These are phyloP conservation scores for Yamadazyma kitorensis DNA, from an alignment of 805 yeast genomes.

Conservation along the genomic window DNA sequence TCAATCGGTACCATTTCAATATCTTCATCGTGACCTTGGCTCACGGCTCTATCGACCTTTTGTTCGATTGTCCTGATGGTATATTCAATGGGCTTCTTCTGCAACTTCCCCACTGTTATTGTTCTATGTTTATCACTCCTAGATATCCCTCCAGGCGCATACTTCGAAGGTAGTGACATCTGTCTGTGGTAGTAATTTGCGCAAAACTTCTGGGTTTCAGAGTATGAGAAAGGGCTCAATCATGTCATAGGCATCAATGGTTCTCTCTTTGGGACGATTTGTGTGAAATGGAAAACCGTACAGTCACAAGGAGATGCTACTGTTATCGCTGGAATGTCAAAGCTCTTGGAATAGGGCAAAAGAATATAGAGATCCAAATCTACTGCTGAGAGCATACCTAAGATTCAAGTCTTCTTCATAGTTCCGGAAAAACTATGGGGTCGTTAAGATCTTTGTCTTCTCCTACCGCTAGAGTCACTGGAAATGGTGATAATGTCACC, in stretches of 20 bases:
- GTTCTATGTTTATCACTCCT: conserved; percentile 19
- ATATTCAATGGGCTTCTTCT: conserved; percentile 20
- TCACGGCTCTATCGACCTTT: conserved; percentile 21
- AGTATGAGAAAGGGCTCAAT: no score
- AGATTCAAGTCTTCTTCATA: no score
- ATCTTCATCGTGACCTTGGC: conserved; percentile 26
- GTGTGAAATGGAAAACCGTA: no score
- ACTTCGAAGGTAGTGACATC: conserved; percentile 32
- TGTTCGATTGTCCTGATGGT: conserved; percentile 23
- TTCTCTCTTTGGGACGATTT: no score
- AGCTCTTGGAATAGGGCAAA: no score
- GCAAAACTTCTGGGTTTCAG: background rate
- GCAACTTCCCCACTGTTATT: conserved; percentile 22
- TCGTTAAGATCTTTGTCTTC: conserved; percentile 46
- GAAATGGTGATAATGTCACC: conserved; percentile 37
- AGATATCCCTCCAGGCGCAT: conserved; percentile 35
- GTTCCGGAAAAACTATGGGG: conserved; percentile 51
- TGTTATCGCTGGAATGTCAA: no score
- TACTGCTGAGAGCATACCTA: no score
- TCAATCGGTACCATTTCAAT: conserved; percentile 50
- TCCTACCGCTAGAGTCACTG: conserved; percentile 44
- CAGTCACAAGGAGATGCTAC: no score
- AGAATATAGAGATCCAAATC: no score
- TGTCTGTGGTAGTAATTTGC: background rate
- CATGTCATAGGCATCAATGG: no score